Evolutionary conservation across 129 eudicot species (phyloP), one percentile per base, ranked within the genome.

Genomic region (Logfia minima): DNA sequence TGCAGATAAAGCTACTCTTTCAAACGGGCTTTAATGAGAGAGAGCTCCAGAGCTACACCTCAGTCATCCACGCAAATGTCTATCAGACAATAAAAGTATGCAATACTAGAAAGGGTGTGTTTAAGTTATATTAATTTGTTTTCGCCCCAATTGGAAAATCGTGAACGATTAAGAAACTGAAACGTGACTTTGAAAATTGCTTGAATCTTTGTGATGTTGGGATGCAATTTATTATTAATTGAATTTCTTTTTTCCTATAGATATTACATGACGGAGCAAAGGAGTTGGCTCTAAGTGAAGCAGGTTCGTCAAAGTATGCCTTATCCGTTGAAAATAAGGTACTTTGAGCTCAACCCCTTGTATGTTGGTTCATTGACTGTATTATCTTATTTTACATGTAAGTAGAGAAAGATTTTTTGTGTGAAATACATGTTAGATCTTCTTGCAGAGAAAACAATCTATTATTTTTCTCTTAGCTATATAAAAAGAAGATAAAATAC

Each of bases 61-160:
- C 97, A 31, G 97, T 94, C 89, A 87, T 94, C 82, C 93, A 94
- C 75, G 97, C 98, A 73, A 91, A 94, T 85, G 96, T 94, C 64
- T 94, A 87, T 85, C 97, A 94, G 90, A 91, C 96, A 78, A 91
- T 94, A 90, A 91, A 94, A 89, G 98, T 94, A 94, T 76, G 98
- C 86, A 84, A 81, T 83, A 83, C 87, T 83, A 85, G 89, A 88
- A 90, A 87, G 85, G 93, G 86, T 88, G 88, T 88, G 89, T 90
- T 83, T 80, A 74, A 80, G 86, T 86, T 85, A 74, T 90, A 79
- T 81, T 85, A 60, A 72, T 83, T 81, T 77, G 68, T 56, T 80
- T 80, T 71, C 35, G 19, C 66, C 19, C 66, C 29, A 62, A 66
- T 56, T 67, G 71, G 28, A 28, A 66, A 68, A 74, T 41, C 58